phyloP scores from a whole-genome alignment of 306 rosid species.

The Cucumis hystrix region DNA sequence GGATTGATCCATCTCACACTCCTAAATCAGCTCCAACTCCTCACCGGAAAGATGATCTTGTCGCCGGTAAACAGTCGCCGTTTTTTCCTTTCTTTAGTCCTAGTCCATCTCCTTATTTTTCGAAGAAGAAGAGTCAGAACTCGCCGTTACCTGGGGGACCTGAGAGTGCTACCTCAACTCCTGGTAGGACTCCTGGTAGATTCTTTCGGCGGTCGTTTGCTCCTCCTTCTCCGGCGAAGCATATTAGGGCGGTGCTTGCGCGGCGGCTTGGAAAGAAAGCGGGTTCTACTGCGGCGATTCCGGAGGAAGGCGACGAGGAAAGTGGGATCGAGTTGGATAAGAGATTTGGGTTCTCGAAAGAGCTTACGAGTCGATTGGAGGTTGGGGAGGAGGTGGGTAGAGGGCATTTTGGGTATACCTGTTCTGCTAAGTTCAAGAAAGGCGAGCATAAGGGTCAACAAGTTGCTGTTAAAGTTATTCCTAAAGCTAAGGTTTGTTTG shows the following conservation, averaged over 20 bases:
- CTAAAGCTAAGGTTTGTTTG: conserved; percentile 71
- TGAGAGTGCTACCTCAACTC: conserved; percentile 65
- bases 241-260: conserved; percentile 62
- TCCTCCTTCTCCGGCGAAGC: conserved; percentile 98
- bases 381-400: conserved; percentile 91
- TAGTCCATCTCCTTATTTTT: conserved; percentile 60
- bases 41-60: conserved; percentile 26
- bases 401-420: conserved; percentile 99
- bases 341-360: conserved; percentile 94
- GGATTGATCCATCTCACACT: conserved; percentile 26
- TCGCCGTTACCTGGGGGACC: conserved; percentile 32
- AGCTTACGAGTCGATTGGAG: conserved; percentile 61
- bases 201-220: conserved; percentile 82
- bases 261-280: conserved; percentile 70
- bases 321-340: conserved; percentile 66
- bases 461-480: conserved; percentile 91
- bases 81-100: conserved; percentile 89
- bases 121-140: conserved; percentile 20
- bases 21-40: conserved; percentile 33
- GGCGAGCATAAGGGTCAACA: conserved; percentile 83
- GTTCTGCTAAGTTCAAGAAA: conserved; percentile 86
- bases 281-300: conserved; percentile 36
- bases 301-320: conserved; percentile 64
- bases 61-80: conserved; percentile 47
- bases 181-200: conserved; percentile 79